These are phyloP conservation scores for Volutella citrinella DNA, from an alignment of 2,329 filamentous ascomycete species.

Conservation along the genomic window DNA sequence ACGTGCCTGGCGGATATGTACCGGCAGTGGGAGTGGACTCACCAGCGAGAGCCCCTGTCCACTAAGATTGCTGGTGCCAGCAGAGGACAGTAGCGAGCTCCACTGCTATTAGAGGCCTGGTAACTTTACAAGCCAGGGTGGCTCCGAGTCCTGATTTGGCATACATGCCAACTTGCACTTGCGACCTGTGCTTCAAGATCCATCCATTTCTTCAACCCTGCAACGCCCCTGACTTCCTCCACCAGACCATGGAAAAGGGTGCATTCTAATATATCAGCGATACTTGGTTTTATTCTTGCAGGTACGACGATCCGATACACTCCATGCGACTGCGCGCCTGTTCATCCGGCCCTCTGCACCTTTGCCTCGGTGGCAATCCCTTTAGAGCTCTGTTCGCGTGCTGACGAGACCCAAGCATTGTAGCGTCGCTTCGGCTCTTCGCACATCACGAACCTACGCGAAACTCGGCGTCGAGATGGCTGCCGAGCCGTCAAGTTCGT, in stretches of 20 bases:
- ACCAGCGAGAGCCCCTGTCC: too few relatives aligned
- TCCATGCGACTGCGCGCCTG: too few relatives aligned
- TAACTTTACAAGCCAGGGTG: too few relatives aligned
- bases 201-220: constrained; percentile 17
- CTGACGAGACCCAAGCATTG: constrained; percentile 24
- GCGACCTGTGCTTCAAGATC: constrained; percentile 25
- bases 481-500: constrained; percentile 32
- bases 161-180: constrained; percentile 29
- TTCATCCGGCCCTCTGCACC: constrained; percentile 1
- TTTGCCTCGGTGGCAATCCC: constrained; percentile 18
- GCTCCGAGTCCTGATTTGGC: too few relatives aligned
- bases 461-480: constrained; percentile 32
- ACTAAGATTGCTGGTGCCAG: too few relatives aligned
- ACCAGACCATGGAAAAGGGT: constrained; percentile 19
- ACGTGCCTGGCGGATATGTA: too few relatives aligned
- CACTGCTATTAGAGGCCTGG: too few relatives aligned
- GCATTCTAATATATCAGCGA: constrained; percentile 13
- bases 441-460: constrained; percentile 11
- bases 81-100: too few relatives aligned
- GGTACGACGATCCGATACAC: too few relatives aligned
- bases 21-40: too few relatives aligned
- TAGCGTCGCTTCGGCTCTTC: constrained; percentile 15
- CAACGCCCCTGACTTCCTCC: constrained; percentile 2
- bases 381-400: constrained; percentile 18
- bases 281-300: constrained; percentile 19